Conservation (phyloP, 2,329 filamentous ascomycete genomes). For the Esteya vermicola region DNA sequence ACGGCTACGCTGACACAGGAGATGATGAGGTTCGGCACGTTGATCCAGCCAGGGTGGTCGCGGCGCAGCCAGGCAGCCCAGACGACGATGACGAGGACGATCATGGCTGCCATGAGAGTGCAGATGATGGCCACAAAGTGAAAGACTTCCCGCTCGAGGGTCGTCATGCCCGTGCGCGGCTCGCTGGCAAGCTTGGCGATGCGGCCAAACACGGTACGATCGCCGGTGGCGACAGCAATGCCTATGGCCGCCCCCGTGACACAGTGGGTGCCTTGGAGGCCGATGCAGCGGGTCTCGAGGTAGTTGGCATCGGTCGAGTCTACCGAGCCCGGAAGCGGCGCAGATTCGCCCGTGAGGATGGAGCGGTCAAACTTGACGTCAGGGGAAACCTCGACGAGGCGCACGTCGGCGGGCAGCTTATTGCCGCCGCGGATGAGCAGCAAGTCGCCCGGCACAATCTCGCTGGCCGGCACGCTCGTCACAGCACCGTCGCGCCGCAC, state of each 20-base stretch:
- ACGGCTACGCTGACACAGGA: constrained; percentile 59
- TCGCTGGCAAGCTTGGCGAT: constrained; percentile 60
- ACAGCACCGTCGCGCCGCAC: constrained; percentile 44
- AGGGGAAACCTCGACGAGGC: constrained; percentile 50
- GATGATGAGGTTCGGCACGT: constrained; percentile 57
- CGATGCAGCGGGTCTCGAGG: constrained; percentile 62
- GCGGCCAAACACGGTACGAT: constrained; percentile 60
- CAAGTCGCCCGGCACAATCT: constrained; percentile 60
- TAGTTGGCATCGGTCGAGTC: constrained; percentile 60
- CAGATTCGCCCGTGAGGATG: constrained; percentile 57
- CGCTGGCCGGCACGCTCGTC: constrained; percentile 24
- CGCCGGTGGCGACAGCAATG: constrained; percentile 57
- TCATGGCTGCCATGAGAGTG: constrained; percentile 50
- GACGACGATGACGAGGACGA: constrained; percentile 48
- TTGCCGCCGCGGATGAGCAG: constrained; percentile 56
- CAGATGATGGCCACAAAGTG: constrained; percentile 61
- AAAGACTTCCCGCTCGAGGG: constrained; percentile 57
- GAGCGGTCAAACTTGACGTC: constrained; percentile 61
- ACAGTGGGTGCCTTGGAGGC: constrained; percentile 68
- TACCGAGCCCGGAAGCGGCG: constrained; percentile 47
- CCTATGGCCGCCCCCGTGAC: constrained; percentile 53
- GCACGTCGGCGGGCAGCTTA: constrained; percentile 60
- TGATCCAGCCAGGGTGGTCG: constrained; percentile 55
- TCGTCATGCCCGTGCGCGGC: constrained; percentile 52
- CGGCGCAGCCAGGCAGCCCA: constrained; percentile 59